Conservation (phyloP, 1,139 yeast species). For the Yamadazyma conglobata region DNA sequence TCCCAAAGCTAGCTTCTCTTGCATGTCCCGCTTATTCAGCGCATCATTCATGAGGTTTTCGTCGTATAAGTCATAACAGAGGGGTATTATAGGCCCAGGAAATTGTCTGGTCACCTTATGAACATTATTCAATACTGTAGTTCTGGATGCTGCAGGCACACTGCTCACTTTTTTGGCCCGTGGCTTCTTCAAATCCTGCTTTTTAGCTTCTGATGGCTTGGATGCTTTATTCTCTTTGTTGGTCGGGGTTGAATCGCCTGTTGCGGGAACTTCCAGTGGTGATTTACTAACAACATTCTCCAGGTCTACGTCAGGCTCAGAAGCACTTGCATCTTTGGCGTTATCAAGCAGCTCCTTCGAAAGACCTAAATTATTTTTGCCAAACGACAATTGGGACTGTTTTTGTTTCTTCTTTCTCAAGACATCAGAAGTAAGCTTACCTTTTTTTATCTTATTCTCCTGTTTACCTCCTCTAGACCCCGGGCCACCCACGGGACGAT, state of each 20-base stretch:
- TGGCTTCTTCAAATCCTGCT: slow-evolving; percentile 1
- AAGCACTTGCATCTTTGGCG: neutral
- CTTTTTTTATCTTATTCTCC: slow-evolving; percentile 22
- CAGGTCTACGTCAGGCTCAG: too few relatives aligned
- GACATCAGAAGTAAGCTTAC: slow-evolving; percentile 25
- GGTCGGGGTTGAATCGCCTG: too few relatives aligned
- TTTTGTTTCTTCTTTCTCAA: slow-evolving; percentile 20
- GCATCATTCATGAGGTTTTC: slow-evolving; percentile 25
- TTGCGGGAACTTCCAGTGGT: neutral
- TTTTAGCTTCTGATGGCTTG: neutral
- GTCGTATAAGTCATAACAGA: slow-evolving; percentile 38
- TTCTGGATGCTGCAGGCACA: slow-evolving; percentile 17
- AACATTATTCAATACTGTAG: slow-evolving; percentile 30
- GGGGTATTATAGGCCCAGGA: slow-evolving; percentile 40
- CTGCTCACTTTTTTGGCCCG: slow-evolving; percentile 4
- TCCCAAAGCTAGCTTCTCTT: slow-evolving; percentile 31
- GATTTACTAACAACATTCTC: too few relatives aligned
- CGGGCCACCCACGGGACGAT: slow-evolving; percentile 39
- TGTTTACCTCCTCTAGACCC: slow-evolving; percentile 44
- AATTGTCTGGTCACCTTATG: slow-evolving; percentile 32
- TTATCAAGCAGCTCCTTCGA: neutral
- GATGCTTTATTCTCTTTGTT: neutral
- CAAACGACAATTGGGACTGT: slow-evolving; percentile 18
- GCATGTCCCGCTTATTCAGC: slow-evolving; percentile 18
- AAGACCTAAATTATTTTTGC: slow-evolving; percentile 6